Evolutionary conservation across 2,329 filamentous ascomycete genomes (phyloP).

Genomic region (Cercospora sp.): DNA sequence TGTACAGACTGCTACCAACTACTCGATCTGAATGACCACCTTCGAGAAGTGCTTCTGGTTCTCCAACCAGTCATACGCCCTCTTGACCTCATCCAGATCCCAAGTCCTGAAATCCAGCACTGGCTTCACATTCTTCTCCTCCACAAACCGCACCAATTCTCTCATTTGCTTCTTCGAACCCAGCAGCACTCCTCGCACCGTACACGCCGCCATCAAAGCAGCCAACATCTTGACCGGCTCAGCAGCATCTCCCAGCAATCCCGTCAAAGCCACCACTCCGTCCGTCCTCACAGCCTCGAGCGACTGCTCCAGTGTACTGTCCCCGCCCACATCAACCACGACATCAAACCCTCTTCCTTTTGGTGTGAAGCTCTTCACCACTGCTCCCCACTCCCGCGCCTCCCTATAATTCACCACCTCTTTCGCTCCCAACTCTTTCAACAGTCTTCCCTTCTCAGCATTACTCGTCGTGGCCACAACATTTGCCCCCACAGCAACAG

Average conservation of each 20-base stretch:
- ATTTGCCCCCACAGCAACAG: slow-evolving; percentile 52
- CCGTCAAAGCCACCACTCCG: slow-evolving; percentile 37
- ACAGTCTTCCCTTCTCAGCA: slow-evolving; percentile 48
- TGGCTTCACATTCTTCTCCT: slow-evolving; percentile 24
- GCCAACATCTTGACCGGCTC: slow-evolving; percentile 25
- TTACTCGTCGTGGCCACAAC: slow-evolving; percentile 59
- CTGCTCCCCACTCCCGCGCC: slow-evolving; percentile 52
- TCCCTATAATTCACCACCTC: slow-evolving; percentile 57
- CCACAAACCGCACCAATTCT: slow-evolving; percentile 26
- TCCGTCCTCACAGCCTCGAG: slow-evolving; percentile 38
- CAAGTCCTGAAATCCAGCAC: slow-evolving; percentile 43
- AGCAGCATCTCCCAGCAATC: slow-evolving; percentile 17
- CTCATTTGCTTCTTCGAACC: slow-evolving; percentile 24
- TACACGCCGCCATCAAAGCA: slow-evolving; percentile 19
- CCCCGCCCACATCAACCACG: background rate
- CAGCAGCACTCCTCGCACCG: slow-evolving; percentile 25
- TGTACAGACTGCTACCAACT: background rate
- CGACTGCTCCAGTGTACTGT: background rate
- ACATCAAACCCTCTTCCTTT: slow-evolving; percentile 58
- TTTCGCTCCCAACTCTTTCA: slow-evolving; percentile 45
- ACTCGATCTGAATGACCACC: slow-evolving; percentile 25
- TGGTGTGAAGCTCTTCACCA: slow-evolving; percentile 47
- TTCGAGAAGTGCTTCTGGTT: slow-evolving; percentile 39
- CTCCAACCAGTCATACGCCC: slow-evolving; percentile 36
- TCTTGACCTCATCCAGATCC: slow-evolving; percentile 35